Percentiles rank a stretch among this genome's conserved stretches.
Evolutionary conservation across 2,329 filamentous ascomycete genomes (phyloP).

Genomic region (Trichophyton equinum): DNA sequence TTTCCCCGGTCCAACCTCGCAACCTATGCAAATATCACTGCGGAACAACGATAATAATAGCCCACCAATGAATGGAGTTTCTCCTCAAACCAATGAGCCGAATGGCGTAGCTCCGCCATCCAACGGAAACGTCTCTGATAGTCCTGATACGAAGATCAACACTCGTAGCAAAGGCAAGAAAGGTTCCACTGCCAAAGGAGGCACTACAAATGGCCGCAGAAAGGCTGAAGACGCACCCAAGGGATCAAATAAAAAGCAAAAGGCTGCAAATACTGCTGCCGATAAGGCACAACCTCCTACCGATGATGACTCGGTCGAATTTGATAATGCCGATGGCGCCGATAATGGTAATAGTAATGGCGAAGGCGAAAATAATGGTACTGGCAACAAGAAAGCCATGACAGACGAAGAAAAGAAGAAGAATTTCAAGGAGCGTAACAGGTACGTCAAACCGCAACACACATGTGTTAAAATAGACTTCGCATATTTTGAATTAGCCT

Average conservation of each 20-base stretch:
- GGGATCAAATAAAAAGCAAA: conserved; percentile 60
- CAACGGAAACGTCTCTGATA: conserved; percentile 59
- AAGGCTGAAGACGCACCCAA: conserved; percentile 67
- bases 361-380: conserved; percentile 41
- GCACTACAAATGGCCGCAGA: conserved; percentile 52
- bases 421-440: conserved; percentile 92
- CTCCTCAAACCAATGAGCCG: neutral
- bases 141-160: conserved; percentile 51
- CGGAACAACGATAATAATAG: conserved; percentile 41
- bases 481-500: conserved; percentile 14
- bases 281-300: conserved; percentile 35
- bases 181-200: conserved; percentile 36
- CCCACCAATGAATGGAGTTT: conserved; percentile 17
- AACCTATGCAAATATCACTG: conserved; percentile 33
- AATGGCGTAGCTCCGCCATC: conserved; percentile 46
- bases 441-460: conserved; percentile 46
- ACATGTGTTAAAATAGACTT: conserved; percentile 13
- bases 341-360: neutral
- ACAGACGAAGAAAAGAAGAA: conserved; percentile 97
- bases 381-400: conserved; percentile 60
- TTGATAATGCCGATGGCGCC: conserved; percentile 30
- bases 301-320: conserved; percentile 40
- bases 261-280: conserved; percentile 40
- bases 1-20: conserved; percentile 26
- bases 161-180: conserved; percentile 60